Conservation (phyloP, 495 filamentous ascomycete genomes). For the Physcia stellaris region DNA sequence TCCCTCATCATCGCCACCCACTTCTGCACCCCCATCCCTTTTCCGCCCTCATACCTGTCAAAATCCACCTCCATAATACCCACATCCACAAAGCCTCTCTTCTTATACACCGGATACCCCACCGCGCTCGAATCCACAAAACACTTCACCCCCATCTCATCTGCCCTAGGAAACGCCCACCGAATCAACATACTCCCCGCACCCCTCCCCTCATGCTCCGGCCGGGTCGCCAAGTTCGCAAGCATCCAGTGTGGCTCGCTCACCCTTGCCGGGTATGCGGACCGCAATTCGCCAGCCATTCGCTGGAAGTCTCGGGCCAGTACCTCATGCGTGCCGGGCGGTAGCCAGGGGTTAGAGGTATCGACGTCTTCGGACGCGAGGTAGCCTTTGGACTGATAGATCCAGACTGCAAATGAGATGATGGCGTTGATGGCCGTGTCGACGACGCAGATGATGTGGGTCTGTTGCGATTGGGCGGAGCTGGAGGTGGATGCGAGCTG, state of each 20-base stretch:
- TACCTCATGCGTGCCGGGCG: constrained; percentile 1
- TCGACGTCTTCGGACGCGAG: constrained; percentile 1
- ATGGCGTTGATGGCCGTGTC: constrained; percentile 1
- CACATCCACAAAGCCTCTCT: constrained; percentile 5
- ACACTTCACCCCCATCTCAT: constrained; percentile 1
- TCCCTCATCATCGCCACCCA: constrained; percentile 7
- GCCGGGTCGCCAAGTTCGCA: constrained; percentile 5
- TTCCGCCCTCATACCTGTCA: neutral
- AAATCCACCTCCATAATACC: constrained; percentile 4
- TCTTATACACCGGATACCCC: constrained; percentile 2
- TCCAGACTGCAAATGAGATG: constrained; percentile 4
- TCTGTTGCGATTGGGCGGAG: neutral
- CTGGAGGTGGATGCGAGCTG: neutral
- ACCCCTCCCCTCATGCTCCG: constrained; percentile 6
- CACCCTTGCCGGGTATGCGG: constrained; percentile 1
- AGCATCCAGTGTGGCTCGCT: constrained; percentile 10
- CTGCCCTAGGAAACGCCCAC: constrained; percentile 3
- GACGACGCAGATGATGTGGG: constrained; percentile 3
- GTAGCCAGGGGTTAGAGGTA: neutral
- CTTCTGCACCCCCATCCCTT: constrained; percentile 1
- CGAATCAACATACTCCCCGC: neutral
- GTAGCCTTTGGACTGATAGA: constrained; percentile 8
- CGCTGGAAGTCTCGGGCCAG: neutral
- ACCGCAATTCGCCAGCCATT: neutral
- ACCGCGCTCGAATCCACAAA: constrained; percentile 4